Conservation (phyloP, 345 rosid genomes). For the Gossypium sturtianum region DNA sequence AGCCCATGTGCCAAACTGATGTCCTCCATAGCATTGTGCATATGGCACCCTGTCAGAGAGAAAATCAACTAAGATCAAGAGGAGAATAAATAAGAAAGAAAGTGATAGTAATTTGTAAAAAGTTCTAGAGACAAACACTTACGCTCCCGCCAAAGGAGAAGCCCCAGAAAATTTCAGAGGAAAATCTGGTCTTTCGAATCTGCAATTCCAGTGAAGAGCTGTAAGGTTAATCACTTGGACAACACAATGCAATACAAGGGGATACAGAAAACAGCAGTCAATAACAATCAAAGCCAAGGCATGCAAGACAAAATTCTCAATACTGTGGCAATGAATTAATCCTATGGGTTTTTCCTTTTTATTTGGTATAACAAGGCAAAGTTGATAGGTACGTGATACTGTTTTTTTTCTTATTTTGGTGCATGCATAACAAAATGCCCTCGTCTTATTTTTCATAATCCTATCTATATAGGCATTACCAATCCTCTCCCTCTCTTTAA, state of each 20-base stretch:
- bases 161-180: conserved; percentile 75
- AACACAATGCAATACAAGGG: background rate
- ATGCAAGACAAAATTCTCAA: background rate
- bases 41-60: conserved; percentile 55
- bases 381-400: background rate
- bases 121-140: conserved; percentile 29
- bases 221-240: background rate
- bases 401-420: background rate
- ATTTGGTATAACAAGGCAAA: background rate
- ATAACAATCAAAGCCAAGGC: background rate
- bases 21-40: conserved; percentile 97
- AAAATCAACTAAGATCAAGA: conserved; percentile 4
- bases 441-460: background rate
- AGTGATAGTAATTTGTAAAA: background rate
- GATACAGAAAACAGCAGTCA: background rate
- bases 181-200: conserved; percentile 85
- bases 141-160: conserved; percentile 66
- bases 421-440: background rate
- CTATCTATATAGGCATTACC: background rate
- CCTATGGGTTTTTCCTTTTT: background rate
- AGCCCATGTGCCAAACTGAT: conserved; percentile 98
- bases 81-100: background rate
- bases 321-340: background rate
- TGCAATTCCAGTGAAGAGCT: conserved; percentile 27
- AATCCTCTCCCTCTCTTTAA: background rate